Conservation (phyloP, 768 basidiomycete genomes). For the Boletus tomentosulus region DNA sequence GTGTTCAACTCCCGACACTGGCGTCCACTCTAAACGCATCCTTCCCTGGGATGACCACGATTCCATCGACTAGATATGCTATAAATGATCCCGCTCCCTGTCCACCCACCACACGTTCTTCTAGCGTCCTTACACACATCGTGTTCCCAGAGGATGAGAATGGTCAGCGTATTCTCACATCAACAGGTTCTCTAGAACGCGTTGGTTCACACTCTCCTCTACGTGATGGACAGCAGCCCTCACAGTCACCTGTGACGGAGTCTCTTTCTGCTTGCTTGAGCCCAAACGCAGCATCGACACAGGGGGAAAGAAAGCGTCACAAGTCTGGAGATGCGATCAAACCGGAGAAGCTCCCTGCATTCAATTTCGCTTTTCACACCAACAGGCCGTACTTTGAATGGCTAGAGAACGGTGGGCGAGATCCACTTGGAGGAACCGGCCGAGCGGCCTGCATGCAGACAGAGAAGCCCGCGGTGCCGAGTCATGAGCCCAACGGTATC, state of each 20-base stretch:
- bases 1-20: conserved; percentile 21
- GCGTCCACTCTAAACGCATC: conserved; percentile 12
- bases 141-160: conserved; percentile 10
- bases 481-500: neutral
- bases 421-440: conserved; percentile 23
- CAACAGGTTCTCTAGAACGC: neutral
- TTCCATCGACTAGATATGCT: neutral
- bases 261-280: neutral
- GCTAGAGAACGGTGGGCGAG: conserved; percentile 57
- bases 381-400: conserved; percentile 61
- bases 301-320: neutral
- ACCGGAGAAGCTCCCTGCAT: conserved; percentile 43
- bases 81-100: neutral
- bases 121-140: conserved; percentile 21
- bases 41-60: neutral
- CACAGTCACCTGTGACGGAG: neutral
- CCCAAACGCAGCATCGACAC: neutral
- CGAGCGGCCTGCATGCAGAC: conserved; percentile 10
- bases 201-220: neutral
- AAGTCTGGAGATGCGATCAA: neutral
- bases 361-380: conserved; percentile 66
- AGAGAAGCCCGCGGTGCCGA: neutral
- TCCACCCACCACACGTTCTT: conserved; percentile 15
- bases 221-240: neutral
- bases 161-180: neutral